phyloP scores from a whole-genome alignment of 148 eudicot genomes.

The Heliamphora exappendiculata region DNA sequence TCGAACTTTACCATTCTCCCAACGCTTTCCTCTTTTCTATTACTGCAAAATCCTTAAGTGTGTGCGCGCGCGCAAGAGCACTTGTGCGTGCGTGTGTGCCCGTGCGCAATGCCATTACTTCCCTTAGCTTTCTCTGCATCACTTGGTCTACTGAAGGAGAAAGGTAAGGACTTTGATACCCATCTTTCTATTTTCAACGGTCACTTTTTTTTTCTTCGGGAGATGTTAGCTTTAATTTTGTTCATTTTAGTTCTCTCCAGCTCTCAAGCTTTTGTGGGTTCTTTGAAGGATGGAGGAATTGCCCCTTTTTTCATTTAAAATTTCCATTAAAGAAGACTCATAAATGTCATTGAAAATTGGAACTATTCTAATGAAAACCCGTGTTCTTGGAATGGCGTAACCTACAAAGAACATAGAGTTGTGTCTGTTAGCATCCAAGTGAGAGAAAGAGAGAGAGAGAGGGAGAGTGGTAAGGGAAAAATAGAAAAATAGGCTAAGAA shows the following conservation, averaged over 20 bases:
- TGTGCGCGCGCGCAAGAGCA: no score
- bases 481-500: no score
- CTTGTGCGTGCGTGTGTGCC: no score
- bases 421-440: slow-evolving; percentile 80
- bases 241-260: slow-evolving; percentile 29
- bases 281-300: slow-evolving; percentile 68
- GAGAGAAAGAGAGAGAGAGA: no score
- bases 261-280: slow-evolving; percentile 26
- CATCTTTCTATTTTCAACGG: slow-evolving; percentile 22
- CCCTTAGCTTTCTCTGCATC: slow-evolving; percentile 15
- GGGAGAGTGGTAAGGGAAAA: no score
- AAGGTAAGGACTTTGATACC: slow-evolving; percentile 20
- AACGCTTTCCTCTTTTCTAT: slow-evolving; percentile 16
- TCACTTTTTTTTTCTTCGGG: slow-evolving; percentile 18
- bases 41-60: slow-evolving; percentile 22
- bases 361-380: slow-evolving; percentile 69
- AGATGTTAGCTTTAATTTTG: slow-evolving; percentile 41
- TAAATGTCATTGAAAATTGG: slow-evolving; percentile 67
- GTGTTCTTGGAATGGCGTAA: slow-evolving; percentile 95
- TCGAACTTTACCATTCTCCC: slow-evolving; percentile 26
- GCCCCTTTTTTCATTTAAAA: slow-evolving; percentile 73
- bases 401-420: slow-evolving; percentile 68
- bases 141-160: slow-evolving; percentile 16
- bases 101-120: slow-evolving; percentile 13
- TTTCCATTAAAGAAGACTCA: slow-evolving; percentile 65